Percentiles rank a stretch among this genome's conserved stretches.
Conservation (phyloP, 75 land plant genomes). For the Sequoiadendron giganteum region DNA sequence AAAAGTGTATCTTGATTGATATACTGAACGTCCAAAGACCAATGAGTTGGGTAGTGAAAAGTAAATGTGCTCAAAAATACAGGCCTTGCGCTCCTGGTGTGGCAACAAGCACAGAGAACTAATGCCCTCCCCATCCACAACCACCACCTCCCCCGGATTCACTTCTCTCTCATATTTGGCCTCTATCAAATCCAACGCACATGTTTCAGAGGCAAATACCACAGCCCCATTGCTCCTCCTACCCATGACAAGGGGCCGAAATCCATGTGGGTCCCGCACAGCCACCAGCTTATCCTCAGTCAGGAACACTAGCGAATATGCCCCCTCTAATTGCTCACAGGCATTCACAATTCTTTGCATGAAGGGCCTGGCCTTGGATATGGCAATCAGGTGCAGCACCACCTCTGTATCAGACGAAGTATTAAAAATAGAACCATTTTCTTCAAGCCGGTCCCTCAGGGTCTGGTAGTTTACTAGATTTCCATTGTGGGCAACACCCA, state of each 20-base stretch:
- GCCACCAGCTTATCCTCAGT: constrained; percentile 88
- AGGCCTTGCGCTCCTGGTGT: constrained; percentile 55
- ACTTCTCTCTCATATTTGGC: constrained; percentile 85
- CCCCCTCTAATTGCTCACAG: constrained; percentile 83
- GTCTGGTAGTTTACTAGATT: constrained; percentile 77
- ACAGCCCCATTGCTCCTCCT: constrained; percentile 65
- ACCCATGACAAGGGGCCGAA: constrained; percentile 95
- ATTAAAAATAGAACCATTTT: constrained; percentile 83
- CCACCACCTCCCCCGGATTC: constrained; percentile 79
- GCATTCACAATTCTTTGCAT: constrained; percentile 71
- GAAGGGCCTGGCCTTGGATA: constrained; percentile 73
- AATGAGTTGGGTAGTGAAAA: constrained; percentile 84
- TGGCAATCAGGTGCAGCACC: constrained; percentile 91
- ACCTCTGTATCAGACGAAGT: constrained; percentile 96
- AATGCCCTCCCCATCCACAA: constrained; percentile 68
- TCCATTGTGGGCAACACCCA: constrained; percentile 93
- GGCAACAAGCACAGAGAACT: constrained; percentile 73
- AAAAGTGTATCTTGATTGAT: constrained; percentile 59
- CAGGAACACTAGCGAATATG: constrained; percentile 82
- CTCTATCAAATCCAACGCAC: constrained; percentile 88
- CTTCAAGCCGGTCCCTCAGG: constrained; percentile 61
- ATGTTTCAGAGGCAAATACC: constrained; percentile 96
- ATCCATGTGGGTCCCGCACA: constrained; percentile 86
- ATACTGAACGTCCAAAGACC: constrained; percentile 83
- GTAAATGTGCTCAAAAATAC: constrained; percentile 93